Evolutionary conservation across 495 filamentous ascomycete genomes (phyloP), one percentile per base, ranked within the genome.

Genomic region (Immersiella caudata): DNA sequence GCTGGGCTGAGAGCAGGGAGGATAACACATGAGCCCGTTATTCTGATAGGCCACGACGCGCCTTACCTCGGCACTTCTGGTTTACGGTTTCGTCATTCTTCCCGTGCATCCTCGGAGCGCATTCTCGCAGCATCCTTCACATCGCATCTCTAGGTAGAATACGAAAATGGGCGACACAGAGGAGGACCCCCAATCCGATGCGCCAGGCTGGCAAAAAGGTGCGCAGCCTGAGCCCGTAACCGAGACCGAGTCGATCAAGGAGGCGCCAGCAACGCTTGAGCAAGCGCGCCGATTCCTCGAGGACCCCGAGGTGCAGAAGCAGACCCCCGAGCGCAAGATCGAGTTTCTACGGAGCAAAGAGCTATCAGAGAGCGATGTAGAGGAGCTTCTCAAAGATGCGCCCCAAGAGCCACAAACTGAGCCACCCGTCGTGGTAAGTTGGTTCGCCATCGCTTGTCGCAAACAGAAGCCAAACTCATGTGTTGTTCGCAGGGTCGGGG

Each of bases 331-430:
- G 60, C 87, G 87, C 76, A 95, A 97, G 79, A 81, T 88, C 27
- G 83, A 85, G 2, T 97, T 97, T 67, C 80, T 98, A 8, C 85
- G 89, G 70, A 87, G 86, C 36, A 97, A 99, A 75, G 93, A 93
- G 0, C 77, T 97, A 7, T 83, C 78, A 2, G 75, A 82, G 4
- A 79, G 85, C 36, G 91, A 96, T 68, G 91, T 94, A 58, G 78
- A 91, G 64, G 79, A 81, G 29, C 81, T 96, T 12, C 74, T 95
- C 22, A 84, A 84, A 21, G 80, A 77, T 71, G 79, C 58, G 8
- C 36, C 68, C 22, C 63, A 71, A n/a, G 72, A 74, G 49, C 51
- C 70, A 59, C 66, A 71, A 75, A 71, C 80, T 62, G 74, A 75
- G 69, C 25, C 67, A 26, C 68, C 55, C 60, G 33, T 25, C 18